Evolutionary conservation across 163 green algal species (phyloP).

Genomic region (Chloromonas sp.): DNA sequence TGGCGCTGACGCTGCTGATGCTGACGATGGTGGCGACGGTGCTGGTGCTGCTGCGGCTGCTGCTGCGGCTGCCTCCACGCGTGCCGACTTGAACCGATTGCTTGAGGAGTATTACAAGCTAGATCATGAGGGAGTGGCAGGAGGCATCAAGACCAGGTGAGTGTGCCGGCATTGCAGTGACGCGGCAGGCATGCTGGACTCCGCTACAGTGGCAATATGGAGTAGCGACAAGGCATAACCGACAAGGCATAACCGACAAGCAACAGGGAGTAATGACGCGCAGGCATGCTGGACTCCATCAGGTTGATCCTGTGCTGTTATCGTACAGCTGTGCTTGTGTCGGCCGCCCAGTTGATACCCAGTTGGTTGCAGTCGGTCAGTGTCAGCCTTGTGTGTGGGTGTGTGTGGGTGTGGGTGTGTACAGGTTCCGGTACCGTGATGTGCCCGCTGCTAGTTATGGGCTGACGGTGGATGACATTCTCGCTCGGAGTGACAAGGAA

Average conservation of each 20-base stretch:
- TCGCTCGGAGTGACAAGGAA: conserved; percentile 40
- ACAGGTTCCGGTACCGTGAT: conserved; percentile 11
- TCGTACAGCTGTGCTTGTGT: not conserved
- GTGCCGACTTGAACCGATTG: conserved; percentile 56
- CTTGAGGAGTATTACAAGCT: conserved; percentile 93
- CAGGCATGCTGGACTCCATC: not conserved
- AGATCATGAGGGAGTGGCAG: conserved; percentile 88
- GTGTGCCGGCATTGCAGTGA: not conserved
- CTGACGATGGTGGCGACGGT: conserved; percentile 1
- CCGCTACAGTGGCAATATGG: too few species aligned
- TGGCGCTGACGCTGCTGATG: conserved; percentile 4
- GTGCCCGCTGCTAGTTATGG: conserved; percentile 71
- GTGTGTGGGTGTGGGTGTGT: too few species aligned
- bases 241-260: too few species aligned
- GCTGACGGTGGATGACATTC: conserved; percentile 69
- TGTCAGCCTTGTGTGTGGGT: not conserved
- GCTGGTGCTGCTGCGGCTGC: not conserved
- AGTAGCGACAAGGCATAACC: too few species aligned
- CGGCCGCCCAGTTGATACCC: not conserved
- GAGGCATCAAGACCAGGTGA: conserved; percentile 60
- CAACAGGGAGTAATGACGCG: too few species aligned
- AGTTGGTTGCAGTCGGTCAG: not conserved
- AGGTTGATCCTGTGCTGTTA: conserved; percentile 1
- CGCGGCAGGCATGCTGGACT: too few species aligned
- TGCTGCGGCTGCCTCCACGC: conserved; percentile 8